Percentiles rank a stretch among this genome's conserved stretches.
phyloP scores from a whole-genome alignment of 768 basidiomycete genomes.

The Russula lepida region DNA sequence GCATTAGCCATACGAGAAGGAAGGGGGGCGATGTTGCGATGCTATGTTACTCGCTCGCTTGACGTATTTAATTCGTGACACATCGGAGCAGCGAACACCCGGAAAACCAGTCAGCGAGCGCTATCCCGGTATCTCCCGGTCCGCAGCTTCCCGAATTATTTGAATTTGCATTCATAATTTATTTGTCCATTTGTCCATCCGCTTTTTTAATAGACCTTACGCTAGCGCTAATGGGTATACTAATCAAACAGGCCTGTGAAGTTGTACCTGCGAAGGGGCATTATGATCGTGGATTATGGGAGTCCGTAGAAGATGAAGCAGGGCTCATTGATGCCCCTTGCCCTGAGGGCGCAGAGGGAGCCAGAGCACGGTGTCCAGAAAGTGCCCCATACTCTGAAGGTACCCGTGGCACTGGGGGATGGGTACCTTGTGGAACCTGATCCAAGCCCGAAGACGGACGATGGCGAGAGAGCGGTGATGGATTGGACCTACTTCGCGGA shows the following conservation, averaged over 20 bases:
- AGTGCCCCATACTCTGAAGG: background rate
- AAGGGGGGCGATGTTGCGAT: background rate
- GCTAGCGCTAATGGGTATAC: conserved; percentile 8
- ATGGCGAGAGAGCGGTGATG: conserved; percentile 6
- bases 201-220: background rate
- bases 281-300: background rate
- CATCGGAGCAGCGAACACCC: background rate
- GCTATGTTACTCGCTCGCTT: too few relatives aligned
- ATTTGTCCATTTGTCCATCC: too few relatives aligned
- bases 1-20: conserved; percentile 5
- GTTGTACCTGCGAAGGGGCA: background rate
- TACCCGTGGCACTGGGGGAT: conserved; percentile 14
- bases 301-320: background rate
- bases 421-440: background rate
- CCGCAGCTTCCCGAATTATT: background rate
- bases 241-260: background rate
- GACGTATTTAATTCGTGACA: background rate
- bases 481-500: conserved; percentile 15
- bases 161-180: too few relatives aligned
- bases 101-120: background rate
- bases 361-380: background rate
- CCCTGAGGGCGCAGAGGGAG: background rate
- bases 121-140: background rate
- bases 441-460: background rate
- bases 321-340: background rate